These are phyloP conservation scores for Salix koriyanagi DNA, from an alignment of 345 rosid genomes.

Conservation along the genomic window DNA sequence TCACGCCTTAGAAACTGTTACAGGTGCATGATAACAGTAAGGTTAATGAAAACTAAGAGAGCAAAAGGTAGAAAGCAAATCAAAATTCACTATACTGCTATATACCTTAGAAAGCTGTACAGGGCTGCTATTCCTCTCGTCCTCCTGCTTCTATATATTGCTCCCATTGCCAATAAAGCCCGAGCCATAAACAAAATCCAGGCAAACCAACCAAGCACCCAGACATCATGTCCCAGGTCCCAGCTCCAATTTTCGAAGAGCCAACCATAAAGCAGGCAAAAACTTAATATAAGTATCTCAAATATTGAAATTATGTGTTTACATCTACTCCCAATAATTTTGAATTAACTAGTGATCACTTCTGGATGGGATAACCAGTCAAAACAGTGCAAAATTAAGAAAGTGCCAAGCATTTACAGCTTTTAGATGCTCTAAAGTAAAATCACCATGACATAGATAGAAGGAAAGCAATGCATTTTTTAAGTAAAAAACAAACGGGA, in stretches of 20 bases:
- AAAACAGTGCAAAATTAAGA: not conserved
- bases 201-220: slow-evolving; percentile 57
- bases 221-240: slow-evolving; percentile 62
- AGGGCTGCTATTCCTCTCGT: slow-evolving; percentile 69
- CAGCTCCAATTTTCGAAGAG: slow-evolving; percentile 98
- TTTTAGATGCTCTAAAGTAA: too few species aligned
- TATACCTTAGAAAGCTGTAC: slow-evolving; percentile 90
- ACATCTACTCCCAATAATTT: not conserved
- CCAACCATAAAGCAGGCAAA: slow-evolving; percentile 70
- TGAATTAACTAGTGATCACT: too few species aligned
- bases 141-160: slow-evolving; percentile 67
- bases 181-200: slow-evolving; percentile 48
- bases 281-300: slow-evolving; percentile 59
- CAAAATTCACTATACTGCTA: not conserved
- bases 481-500: not conserved
- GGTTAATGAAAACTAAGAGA: not conserved
- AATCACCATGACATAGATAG: too few species aligned
- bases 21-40: not conserved
- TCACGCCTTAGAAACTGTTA: slow-evolving; percentile 73
- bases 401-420: not conserved
- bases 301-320: slow-evolving; percentile 9
- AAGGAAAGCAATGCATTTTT: not conserved
- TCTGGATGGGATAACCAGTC: not conserved
- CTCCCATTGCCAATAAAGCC: slow-evolving; percentile 77
- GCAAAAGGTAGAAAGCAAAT: not conserved